These are phyloP conservation scores for Madurella fahalii DNA, from an alignment of 2,329 filamentous ascomycete species.

Conservation along the genomic window DNA sequence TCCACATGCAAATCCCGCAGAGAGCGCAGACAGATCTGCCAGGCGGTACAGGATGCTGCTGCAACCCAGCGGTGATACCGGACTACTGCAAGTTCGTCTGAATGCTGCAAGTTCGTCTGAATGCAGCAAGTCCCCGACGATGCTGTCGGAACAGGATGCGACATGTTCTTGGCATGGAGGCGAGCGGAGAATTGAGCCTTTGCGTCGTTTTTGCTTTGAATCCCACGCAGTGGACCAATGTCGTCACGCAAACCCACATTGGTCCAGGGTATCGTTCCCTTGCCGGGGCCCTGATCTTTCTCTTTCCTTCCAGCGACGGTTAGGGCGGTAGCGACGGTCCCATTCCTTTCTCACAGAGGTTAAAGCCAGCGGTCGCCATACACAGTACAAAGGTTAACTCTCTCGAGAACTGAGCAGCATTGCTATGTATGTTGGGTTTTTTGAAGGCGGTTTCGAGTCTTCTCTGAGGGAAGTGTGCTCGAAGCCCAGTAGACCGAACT, in stretches of 20 bases:
- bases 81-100: background rate
- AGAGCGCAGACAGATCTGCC: no score
- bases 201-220: no score
- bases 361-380: background rate
- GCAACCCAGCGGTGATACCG: no score
- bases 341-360: background rate
- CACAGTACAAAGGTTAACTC: no score
- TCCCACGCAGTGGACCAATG: conserved; percentile 2
- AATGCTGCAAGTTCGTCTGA: conserved; percentile 5
- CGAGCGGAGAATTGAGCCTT: background rate
- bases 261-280: background rate
- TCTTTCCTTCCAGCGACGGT: background rate
- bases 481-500: background rate
- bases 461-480: background rate
- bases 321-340: background rate
- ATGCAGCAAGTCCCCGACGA: conserved; percentile 1
- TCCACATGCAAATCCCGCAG: no score
- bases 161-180: conserved; percentile 5
- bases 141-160: background rate
- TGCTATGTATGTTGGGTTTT: background rate
- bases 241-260: background rate
- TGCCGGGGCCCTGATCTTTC: background rate
- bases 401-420: no score
- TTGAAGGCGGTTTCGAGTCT: no score
- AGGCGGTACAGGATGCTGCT: no score